phyloP scores from a whole-genome alignment of 2,329 filamentous ascomycete species.

The Fusarium sp. region DNA sequence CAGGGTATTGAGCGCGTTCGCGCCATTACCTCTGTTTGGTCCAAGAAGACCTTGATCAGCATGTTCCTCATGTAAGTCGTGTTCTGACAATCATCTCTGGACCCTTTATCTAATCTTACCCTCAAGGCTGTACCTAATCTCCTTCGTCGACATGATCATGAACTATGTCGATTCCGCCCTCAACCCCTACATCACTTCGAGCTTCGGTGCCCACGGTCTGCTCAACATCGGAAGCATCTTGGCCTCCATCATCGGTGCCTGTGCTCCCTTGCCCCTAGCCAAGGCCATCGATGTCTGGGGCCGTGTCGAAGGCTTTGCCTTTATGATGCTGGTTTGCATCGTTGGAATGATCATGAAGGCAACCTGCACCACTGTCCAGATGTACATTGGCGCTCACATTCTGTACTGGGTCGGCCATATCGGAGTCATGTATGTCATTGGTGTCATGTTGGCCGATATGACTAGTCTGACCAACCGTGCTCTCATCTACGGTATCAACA shows the following conservation, averaged over 20 bases:
- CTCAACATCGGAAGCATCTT: slow-evolving; percentile 77
- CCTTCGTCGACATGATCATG: slow-evolving; percentile 57
- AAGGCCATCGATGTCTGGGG: slow-evolving; percentile 67
- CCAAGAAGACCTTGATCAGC: slow-evolving; percentile 52
- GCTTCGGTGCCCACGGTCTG: slow-evolving; percentile 75
- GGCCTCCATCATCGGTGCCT: slow-evolving; percentile 54
- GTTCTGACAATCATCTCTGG: background rate
- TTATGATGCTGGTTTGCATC: slow-evolving; percentile 61
- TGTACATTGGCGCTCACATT: slow-evolving; percentile 73
- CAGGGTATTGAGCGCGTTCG: slow-evolving; percentile 56
- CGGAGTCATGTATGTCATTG: slow-evolving; percentile 58
- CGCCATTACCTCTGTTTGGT: slow-evolving; percentile 58
- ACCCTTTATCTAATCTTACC: background rate
- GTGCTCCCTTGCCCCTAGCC: slow-evolving; percentile 59
- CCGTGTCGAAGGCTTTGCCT: slow-evolving; percentile 62
- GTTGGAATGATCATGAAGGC: slow-evolving; percentile 76
- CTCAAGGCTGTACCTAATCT: slow-evolving; percentile 58
- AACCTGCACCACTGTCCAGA: slow-evolving; percentile 68
- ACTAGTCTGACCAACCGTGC: slow-evolving; percentile 61
- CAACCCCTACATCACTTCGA: slow-evolving; percentile 75
- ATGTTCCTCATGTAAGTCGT: slow-evolving; percentile 57
- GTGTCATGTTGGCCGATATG: slow-evolving; percentile 61
- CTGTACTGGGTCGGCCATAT: slow-evolving; percentile 73
- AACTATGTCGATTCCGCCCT: slow-evolving; percentile 62
- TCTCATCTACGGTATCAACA: slow-evolving; percentile 60